Base-by-base conservation (phyloP, 306 rosid species). In the Ziziphus jujuba region DNA sequence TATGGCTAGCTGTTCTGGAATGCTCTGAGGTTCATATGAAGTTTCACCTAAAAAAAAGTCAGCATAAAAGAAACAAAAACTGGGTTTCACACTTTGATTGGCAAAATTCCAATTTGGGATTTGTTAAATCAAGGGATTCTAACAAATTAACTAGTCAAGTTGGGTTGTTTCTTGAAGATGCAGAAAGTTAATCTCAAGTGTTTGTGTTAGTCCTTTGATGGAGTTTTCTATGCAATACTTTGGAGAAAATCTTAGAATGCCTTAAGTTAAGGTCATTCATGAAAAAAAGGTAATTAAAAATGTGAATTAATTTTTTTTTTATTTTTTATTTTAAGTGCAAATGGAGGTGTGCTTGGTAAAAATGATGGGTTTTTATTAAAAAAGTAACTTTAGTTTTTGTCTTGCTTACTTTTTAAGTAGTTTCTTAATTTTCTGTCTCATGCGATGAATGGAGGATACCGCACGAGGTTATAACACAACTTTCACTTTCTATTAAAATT, bases 1-100 rank as follows among this genome's bases (percentile, higher is more conserved):
- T 40, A 74, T 77, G n/a, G n/a, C n/a, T n/a, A 78, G 69, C 80
- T 72, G 74, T 56, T 74, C 34, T 36, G 34, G 75, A 7, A 25
- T 20, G 14, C 48, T 11, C 19, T 49, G 20, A 22, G 49, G 43
- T 36, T 36, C 9, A 7, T 36, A 6, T 36, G 2, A 35, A 36
- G 9, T 11, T 36, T 36, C 43, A 36, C 43, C 43, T 36, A 36
- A 36, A 35, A 36, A 36, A 36, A n/a, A n/a, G n/a, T n/a, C n/a
- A n/a, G n/a, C n/a, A n/a, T n/a, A n/a, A n/a, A n/a, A n/a, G n/a
- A n/a, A n/a, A n/a, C n/a, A n/a, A n/a, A n/a, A n/a, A n/a, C n/a
- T n/a, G n/a, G n/a, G n/a, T n/a, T n/a, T n/a, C n/a, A n/a, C n/a
- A n/a, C n/a, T n/a, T n/a, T n/a, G n/a, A n/a, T n/a, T n/a, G n/a